Base-by-base conservation (phyloP, 1,139 yeast genomes). In the Entelexis paramagnoliae region DNA sequence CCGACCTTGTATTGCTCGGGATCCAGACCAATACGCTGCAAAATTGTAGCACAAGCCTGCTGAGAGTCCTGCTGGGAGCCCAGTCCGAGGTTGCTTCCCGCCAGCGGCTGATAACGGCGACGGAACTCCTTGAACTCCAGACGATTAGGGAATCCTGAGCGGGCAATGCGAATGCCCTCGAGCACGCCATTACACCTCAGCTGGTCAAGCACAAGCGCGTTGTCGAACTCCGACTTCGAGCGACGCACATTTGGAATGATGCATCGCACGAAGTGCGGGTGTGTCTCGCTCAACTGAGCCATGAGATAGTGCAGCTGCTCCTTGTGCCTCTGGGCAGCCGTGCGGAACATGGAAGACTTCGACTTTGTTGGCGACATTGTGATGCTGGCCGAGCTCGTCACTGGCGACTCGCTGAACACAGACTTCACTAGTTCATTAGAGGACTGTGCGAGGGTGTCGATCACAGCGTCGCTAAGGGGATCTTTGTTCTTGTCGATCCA, bases 401-500 rank as follows among this genome's bases (percentile, higher is more conserved):
- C 16, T 16, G 24, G 7, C 9, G 33, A 17, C 13, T 32, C 38
- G 17, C 63, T 16, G 38, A 80, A 81, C 35, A 82, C 66, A 1
- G 63, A 63, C 2, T 74, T 64, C 24, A 81, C 68, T 54, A 86
- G 78, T 0, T 63, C 57, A 57, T 82, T 81, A 0, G 70, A 60
- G 0, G 96, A 86, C 8, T 68, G 65, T 0, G 80, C 72, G 47
- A 89, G 68, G 33, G 78, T 65, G 36, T 72, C 75, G 43, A 84
- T 70, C 22, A 91, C 75, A 56, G 82, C 79, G 51, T 87, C 95
- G 62, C 82, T 86, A 34, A 93, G 73, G 1, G 98, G 98, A 64
- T 93, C 98, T 59, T 87, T 85, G 65, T 93, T 93, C 68, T 91
- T 93, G 60, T 87, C 89, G 26, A 93, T 71, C 98, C 98, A 93